A percentile compares a stretch with the other conserved stretches of the same genome.
These are phyloP conservation scores for Astragalus glycyphyllos DNA, from an alignment of 306 rosid species.

Conservation along the genomic window DNA sequence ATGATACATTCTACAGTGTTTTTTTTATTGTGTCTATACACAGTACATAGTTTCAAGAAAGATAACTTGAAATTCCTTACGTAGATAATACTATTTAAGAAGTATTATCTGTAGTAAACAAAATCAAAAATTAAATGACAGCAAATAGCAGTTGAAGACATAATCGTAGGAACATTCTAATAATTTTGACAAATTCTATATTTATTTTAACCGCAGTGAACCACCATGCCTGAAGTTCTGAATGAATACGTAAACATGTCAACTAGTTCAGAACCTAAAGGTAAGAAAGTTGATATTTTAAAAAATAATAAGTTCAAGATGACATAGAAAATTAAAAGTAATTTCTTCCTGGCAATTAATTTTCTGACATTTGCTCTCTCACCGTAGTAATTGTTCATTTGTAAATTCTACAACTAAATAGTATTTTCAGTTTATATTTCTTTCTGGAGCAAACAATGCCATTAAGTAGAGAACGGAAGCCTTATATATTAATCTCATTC, in stretches of 20 bases:
- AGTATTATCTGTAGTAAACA: neutral
- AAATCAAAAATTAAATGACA: neutral
- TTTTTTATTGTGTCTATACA: neutral
- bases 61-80: neutral
- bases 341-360: neutral
- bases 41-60: slow-evolving; percentile 16
- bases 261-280: neutral
- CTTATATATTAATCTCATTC: neutral
- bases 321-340: neutral
- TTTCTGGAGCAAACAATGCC: slow-evolving; percentile 6
- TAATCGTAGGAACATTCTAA: neutral
- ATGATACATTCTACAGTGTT: neutral
- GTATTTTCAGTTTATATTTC: slow-evolving; percentile 5
- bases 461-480: slow-evolving; percentile 27
- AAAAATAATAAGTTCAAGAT: neutral
- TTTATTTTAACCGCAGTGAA: slow-evolving; percentile 10
- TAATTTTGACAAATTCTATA: neutral
- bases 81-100: slow-evolving; percentile 3
- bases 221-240: neutral
- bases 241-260: neutral
- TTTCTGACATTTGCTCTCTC: slow-evolving; percentile 3
- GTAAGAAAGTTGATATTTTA: neutral
- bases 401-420: slow-evolving; percentile 19
- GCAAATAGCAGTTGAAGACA: slow-evolving; percentile 3
- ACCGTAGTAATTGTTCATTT: slow-evolving; percentile 4